Evolutionary conservation across 768 basidiomycete genomes (phyloP), one percentile per base, ranked within the genome.

Genomic region (Amanita brunnescens): DNA sequence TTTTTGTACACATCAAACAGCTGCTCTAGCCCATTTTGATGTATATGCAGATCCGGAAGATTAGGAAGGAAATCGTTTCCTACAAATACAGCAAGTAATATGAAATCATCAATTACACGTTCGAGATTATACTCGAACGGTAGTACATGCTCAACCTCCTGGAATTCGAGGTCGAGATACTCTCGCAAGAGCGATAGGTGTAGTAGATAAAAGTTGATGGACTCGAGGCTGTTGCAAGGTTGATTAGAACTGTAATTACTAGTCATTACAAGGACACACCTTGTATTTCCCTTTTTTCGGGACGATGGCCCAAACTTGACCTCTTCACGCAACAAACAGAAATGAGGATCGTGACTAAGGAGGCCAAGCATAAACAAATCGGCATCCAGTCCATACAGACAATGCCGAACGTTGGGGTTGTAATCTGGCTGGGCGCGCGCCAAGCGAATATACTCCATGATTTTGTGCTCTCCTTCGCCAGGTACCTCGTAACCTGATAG

Each of bases 381-480:
- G 29, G 96, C 96, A 63, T 99, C 96, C 32, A 99, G 84, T 38
- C 96, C 96, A 66, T 99, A 99, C 49, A 99, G 73, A 70, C 96
- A 99, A 69, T 99, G 96, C 58, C 96, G 86, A 50, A 93, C 79
- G 67, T 97, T 98, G 3, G 95, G 91, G 68, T 96, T 87, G 72
- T 98, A 94, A 64, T 91, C 86, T 6, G 88, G 90, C 66, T 98
- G 96, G 26, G 96, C 94, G 59, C 94, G 87, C 47, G 87, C 85
- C 54, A 92, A 70, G 34, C 96, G 86, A 64, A 99, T 98, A 68
- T 94, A 99, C 65, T 97, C 96, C 89, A 98, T 97, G 58, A 99
- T 94, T 76, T 99, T 99, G 79, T 99, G 96, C 64, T 99, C 96
- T 54, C 96, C 96, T 68, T 99, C 96, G 58, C 96, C 96, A 0